Evolutionary conservation across 192 early-diverging fungal genomes (phyloP), one percentile per base, ranked within the genome.

Genomic region (Geosiphon pyriformis): DNA sequence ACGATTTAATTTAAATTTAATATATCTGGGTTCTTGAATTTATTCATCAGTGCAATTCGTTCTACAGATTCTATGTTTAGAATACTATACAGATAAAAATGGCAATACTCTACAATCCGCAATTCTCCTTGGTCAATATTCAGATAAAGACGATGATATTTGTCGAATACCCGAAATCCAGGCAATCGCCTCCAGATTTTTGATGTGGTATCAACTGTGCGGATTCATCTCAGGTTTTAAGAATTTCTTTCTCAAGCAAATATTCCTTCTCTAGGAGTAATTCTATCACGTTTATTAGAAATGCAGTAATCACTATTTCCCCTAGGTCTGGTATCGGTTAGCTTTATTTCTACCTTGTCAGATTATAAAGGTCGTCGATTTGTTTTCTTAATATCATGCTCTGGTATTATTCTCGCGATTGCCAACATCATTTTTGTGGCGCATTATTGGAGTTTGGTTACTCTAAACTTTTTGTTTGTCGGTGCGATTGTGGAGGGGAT

Each of bases 331-430:
- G 30, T 63, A 23, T 63, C 65, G 20, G 55, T 56, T 25, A 52
- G 65, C 18, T 70, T 53, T 53, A 26, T 70, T 35, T 61, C 59
- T 17, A 55, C 64, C 18, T 31, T 55, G 11, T 66, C 64, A 46
- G 64, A 66, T 42, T 56, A 46, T 30, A 29, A 56, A 27, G 64
- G 64, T 18, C 64, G 64, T 26, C 20, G n/a, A 10, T 56, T 66
- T 56, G 23, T 46, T 25, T 56, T 56, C 46, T 10, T 8, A 56
- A 22, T 66, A 42, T 20, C 64, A 55, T 55, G n/a, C 22, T 2
- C 47, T 2, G 64, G 64, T 42, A 46, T 56, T 35, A 66, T 56
- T 35, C 1, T 66, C 15, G 27, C 25, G 17, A 18, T 37, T 34
- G 15, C 25, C 12, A 56, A 42, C 42, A 7, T 66, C 17, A 47